phyloP scores from a whole-genome alignment of 2,329 filamentous ascomycete genomes.

The Talaromyces sp. region DNA sequence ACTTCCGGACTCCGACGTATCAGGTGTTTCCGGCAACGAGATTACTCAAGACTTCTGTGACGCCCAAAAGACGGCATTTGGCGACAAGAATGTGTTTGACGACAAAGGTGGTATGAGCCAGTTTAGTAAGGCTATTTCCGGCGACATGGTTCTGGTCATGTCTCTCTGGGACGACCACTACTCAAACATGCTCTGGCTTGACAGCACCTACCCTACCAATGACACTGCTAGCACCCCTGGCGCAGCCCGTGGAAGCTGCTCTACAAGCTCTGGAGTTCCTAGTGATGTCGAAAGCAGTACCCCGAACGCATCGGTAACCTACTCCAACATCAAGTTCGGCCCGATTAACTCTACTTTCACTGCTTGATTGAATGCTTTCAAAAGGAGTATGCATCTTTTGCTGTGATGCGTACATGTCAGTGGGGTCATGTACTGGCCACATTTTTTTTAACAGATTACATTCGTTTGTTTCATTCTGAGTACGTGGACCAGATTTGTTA shows the following conservation, averaged over 20 bases:
- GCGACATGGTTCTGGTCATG: slow-evolving; percentile 61
- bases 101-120: slow-evolving; percentile 50
- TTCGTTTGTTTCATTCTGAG: background rate
- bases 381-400: background rate
- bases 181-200: slow-evolving; percentile 69
- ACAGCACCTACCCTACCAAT: slow-evolving; percentile 56
- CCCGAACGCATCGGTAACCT: slow-evolving; percentile 48
- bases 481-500: background rate
- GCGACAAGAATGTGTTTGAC: slow-evolving; percentile 49
- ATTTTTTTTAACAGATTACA: background rate
- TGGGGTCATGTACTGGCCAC: background rate
- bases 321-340: slow-evolving; percentile 56
- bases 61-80: slow-evolving; percentile 51
- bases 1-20: slow-evolving; percentile 46
- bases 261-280: slow-evolving; percentile 48
- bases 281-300: background rate
- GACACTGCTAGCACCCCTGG: slow-evolving; percentile 40
- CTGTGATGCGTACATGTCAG: background rate
- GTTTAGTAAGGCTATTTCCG: slow-evolving; percentile 50
- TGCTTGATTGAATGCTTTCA: background rate
- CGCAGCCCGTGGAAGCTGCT: slow-evolving; percentile 50
- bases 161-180: slow-evolving; percentile 59
- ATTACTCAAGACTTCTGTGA: slow-evolving; percentile 56
- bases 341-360: slow-evolving; percentile 47
- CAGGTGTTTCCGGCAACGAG: slow-evolving; percentile 46